These are phyloP conservation scores for Gaillardinia entomophila DNA, from an alignment of 805 yeast genomes.

Conservation along the genomic window DNA sequence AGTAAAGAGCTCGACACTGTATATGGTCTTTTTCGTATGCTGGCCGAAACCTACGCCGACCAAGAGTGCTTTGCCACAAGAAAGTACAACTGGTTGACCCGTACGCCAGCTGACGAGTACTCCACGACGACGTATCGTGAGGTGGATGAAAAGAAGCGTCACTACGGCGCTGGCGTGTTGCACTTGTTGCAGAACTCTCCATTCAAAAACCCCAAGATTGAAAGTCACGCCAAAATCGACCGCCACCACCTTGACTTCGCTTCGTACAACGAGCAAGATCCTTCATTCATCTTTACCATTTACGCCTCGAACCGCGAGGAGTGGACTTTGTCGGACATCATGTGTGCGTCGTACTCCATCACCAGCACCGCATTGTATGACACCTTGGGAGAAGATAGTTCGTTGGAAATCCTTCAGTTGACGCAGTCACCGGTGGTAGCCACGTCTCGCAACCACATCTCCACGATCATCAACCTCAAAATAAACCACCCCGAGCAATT, in stretches of 20 bases:
- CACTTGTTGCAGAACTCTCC: conserved; percentile 14
- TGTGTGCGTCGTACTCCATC: conserved; percentile 25
- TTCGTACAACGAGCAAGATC: conserved; percentile 11
- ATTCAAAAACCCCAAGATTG: conserved; percentile 10
- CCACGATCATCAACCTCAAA: conserved; percentile 6
- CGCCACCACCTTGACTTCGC: conserved; percentile 7
- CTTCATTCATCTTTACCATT: conserved; percentile 27
- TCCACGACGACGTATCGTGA: conserved; percentile 37
- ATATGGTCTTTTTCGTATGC: conserved; percentile 23
- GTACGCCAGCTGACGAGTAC: conserved; percentile 26
- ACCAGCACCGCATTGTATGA: conserved; percentile 37
- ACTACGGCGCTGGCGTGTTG: conserved; percentile 50
- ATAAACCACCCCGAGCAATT: conserved; percentile 2
- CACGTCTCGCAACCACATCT: conserved; percentile 6
- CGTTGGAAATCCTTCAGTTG: conserved; percentile 25
- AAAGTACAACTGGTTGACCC: conserved; percentile 25
- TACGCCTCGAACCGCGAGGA: conserved; percentile 31
- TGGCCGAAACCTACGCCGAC: conserved; percentile 17
- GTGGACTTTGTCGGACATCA: conserved; percentile 33
- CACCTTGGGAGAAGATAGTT: conserved; percentile 31
- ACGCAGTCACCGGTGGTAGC: conserved; percentile 17
- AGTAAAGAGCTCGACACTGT: conserved; percentile 34
- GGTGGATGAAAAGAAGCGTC: conserved; percentile 36
- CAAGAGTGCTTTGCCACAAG: conserved; percentile 34
- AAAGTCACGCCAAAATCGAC: conserved; percentile 17